Percentiles rank a stretch among this genome's conserved stretches.
Evolutionary conservation across 192 early-diverging fungal genomes (phyloP).

Genomic region (Dimargaris cristalligena): DNA sequence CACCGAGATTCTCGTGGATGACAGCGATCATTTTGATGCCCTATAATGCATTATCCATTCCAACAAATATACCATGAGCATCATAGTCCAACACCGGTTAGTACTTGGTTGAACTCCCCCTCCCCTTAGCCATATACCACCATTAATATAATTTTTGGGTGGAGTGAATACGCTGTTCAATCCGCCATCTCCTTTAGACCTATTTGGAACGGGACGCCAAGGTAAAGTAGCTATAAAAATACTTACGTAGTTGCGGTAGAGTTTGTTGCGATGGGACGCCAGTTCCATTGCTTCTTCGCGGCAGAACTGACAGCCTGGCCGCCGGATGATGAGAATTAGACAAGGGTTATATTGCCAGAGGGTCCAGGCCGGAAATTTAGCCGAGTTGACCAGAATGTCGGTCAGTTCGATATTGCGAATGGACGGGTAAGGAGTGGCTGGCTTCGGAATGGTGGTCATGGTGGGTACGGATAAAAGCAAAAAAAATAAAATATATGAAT

Average conservation of each 20-base stretch:
- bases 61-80: too few species aligned
- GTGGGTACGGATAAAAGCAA: too few species aligned
- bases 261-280: slow-evolving; percentile 12
- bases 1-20: slow-evolving; percentile 25
- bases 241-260: slow-evolving; percentile 13
- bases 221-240: too few species aligned
- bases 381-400: background rate
- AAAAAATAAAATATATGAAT: too few species aligned
- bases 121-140: too few species aligned
- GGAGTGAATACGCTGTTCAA: too few species aligned
- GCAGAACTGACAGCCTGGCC: slow-evolving; percentile 33
- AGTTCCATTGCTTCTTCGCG: slow-evolving; percentile 26
- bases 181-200: too few species aligned
- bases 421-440: background rate
- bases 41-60: too few species aligned
- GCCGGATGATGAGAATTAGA: slow-evolving; percentile 13
- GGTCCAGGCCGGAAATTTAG: background rate
- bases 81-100: too few species aligned
- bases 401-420: background rate
- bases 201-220: too few species aligned
- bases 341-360: background rate
- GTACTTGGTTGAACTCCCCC: too few species aligned
- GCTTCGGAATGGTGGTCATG: background rate
- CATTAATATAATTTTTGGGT: too few species aligned
- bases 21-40: slow-evolving; percentile 29